Conservation (phyloP, 768 basidiomycete species). For the Fomitopsis pulvina region DNA sequence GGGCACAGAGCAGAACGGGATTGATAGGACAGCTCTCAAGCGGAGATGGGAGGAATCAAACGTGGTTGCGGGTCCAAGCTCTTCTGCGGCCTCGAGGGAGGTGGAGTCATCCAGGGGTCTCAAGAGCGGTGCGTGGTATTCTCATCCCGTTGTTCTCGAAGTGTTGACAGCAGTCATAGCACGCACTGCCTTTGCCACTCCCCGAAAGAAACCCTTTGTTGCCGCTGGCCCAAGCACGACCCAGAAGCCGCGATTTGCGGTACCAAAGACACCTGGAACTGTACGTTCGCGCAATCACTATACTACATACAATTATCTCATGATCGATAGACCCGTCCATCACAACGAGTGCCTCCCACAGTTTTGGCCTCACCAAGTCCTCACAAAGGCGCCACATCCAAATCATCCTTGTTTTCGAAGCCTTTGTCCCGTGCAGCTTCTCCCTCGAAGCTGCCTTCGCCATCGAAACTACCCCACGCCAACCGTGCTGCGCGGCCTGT, state of each 20-base stretch:
- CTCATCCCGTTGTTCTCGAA: neutral
- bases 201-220: constrained; percentile 44
- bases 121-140: constrained; percentile 51
- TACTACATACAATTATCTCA: neutral
- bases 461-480: constrained; percentile 17
- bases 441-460: constrained; percentile 31
- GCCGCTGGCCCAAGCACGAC: constrained; percentile 49
- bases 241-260: constrained; percentile 34
- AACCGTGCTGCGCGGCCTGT: constrained; percentile 24
- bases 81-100: constrained; percentile 8
- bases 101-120: constrained; percentile 37
- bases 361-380: constrained; percentile 29
- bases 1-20: constrained; percentile 40
- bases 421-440: constrained; percentile 39
- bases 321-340: constrained; percentile 19
- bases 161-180: constrained; percentile 26
- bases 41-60: constrained; percentile 62
- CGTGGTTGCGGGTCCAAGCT: constrained; percentile 8
- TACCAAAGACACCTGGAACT: constrained; percentile 24
- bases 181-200: constrained; percentile 40
- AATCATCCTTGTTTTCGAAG: constrained; percentile 21
- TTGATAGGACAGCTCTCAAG: constrained; percentile 65
- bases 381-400: constrained; percentile 23
- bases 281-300: constrained; percentile 12
- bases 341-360: constrained; percentile 21